Conservation (phyloP, 164 flowering plant genomes). For the Chimonanthus praecox region DNA sequence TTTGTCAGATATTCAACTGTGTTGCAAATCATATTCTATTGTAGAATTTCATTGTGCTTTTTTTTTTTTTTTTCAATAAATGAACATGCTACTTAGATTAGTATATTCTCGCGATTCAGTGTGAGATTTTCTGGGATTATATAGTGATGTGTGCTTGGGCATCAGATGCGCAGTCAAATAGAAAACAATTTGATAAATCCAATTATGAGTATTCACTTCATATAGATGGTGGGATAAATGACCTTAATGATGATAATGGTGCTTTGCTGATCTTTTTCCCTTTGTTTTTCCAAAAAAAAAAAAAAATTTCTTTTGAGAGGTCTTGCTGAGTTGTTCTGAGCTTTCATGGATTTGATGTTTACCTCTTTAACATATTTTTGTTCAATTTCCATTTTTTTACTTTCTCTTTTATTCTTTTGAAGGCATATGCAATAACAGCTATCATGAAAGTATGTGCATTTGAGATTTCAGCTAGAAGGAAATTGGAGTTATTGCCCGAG, state of each 20-base stretch:
- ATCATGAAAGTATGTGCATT: conserved; percentile 84
- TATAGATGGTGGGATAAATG: too few relatives aligned
- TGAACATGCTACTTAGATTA: neutral
- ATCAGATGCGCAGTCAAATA: too few relatives aligned
- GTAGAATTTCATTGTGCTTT: neutral
- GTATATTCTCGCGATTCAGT: too few relatives aligned
- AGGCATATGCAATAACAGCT: conserved; percentile 98
- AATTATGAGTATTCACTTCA: too few relatives aligned
- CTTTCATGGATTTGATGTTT: neutral
- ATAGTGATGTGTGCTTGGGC: neutral
- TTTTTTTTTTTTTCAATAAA: too few relatives aligned
- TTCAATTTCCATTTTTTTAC: conserved; percentile 1
- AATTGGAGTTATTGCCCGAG: conserved; percentile 83
- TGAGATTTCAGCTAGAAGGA: conserved; percentile 85
- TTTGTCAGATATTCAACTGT: neutral
- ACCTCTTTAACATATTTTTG: neutral
- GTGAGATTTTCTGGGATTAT: neutral
- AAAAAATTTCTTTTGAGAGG: too few relatives aligned
- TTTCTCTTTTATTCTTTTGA: conserved; percentile 19
- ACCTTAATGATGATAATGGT: too few relatives aligned
- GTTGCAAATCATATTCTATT: neutral
- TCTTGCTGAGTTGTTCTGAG: neutral
- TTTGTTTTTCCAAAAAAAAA: too few relatives aligned
- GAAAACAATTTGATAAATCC: too few relatives aligned
- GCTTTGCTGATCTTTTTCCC: too few relatives aligned